Evolutionary conservation across 371 early-diverging fungal genomes (phyloP), one percentile per base, ranked within the genome.

Genomic region (Lichtheimia hyalospora): DNA sequence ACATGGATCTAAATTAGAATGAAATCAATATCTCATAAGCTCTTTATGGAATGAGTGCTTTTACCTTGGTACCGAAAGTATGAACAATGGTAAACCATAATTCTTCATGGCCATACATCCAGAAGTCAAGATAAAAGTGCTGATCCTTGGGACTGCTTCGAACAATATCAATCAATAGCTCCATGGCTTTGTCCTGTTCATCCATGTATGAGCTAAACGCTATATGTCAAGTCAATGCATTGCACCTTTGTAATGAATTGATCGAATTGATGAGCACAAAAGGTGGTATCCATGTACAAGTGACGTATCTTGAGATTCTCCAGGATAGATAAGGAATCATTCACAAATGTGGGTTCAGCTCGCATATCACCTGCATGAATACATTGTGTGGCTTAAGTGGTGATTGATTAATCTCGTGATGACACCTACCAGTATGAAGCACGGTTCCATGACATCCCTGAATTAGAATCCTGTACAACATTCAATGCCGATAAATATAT

Each of bases 51-150:
- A 8, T 34, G 34, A 10, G 10, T 2, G 8, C 10, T 8, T 34
- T 34, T 34, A 34, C 34, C 34, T 34, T 34, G 34, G 8, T 34
- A 2, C 10, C 34, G 10, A 10, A 34, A 10, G 34, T 34, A 8
- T 34, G 34, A 0, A 64, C 49, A 27, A 79, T 63, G 2, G 59
- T 67, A 5, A 66, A 58, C 77, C 80, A 79, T 13, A 73, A 60
- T 16, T 79, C 75, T 50, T 79, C 80, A 25, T 73, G 76, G 2
- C 80, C 80, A 65, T 70, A 73, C 41, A 70, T 71, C 77, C 77
- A 79, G 14, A 67, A 67, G 23, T 79, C 77, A 39, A 79, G 62
- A 49, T 76, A 79, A 3, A 76, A 62, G 14, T 76, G 74, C 3
- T 70, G 60, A 7, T 68, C 25, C 1, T 58, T 34, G 4, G 69